phyloP scores from a whole-genome alignment of 768 basidiomycete species.

The Lactarius indigo region DNA sequence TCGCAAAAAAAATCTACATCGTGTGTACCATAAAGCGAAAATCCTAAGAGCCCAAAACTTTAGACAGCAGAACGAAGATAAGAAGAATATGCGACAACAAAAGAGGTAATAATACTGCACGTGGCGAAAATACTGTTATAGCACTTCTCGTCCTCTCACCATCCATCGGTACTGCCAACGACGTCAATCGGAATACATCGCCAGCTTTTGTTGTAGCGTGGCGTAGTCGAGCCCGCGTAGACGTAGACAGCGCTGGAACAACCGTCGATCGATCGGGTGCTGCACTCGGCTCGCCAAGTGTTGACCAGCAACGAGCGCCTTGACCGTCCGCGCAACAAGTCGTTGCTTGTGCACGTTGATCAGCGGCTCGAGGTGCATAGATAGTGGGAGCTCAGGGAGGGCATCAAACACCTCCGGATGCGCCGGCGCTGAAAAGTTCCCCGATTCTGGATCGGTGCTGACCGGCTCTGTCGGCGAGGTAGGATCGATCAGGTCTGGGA shows the following conservation, averaged over 20 bases:
- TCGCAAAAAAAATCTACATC: conserved; percentile 9
- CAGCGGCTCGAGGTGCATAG: conserved; percentile 79
- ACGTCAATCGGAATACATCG: conserved; percentile 33
- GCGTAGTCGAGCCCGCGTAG: conserved; percentile 61
- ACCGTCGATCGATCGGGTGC: conserved; percentile 66
- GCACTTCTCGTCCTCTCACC: neutral
- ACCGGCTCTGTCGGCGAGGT: conserved; percentile 71
- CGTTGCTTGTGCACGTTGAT: conserved; percentile 91
- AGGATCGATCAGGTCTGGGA: conserved; percentile 82
- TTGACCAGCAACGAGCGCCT: conserved; percentile 75
- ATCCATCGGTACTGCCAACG: neutral
- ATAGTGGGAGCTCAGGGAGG: conserved; percentile 64
- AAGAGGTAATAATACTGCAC: neutral
- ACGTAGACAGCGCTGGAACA: conserved; percentile 72
- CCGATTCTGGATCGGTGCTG: conserved; percentile 56
- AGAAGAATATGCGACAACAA: conserved; percentile 14
- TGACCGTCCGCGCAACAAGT: conserved; percentile 74
- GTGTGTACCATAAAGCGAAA: neutral
- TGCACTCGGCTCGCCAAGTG: conserved; percentile 74
- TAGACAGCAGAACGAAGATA: neutral
- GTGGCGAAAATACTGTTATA: neutral
- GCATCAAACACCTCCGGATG: conserved; percentile 78
- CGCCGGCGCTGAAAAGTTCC: conserved; percentile 63
- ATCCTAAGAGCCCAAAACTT: conserved; percentile 14
- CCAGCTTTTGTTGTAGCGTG: conserved; percentile 47